phyloP scores from a whole-genome alignment of 169 alveolate genomes.

The Plasmodium knowlesi region DNA sequence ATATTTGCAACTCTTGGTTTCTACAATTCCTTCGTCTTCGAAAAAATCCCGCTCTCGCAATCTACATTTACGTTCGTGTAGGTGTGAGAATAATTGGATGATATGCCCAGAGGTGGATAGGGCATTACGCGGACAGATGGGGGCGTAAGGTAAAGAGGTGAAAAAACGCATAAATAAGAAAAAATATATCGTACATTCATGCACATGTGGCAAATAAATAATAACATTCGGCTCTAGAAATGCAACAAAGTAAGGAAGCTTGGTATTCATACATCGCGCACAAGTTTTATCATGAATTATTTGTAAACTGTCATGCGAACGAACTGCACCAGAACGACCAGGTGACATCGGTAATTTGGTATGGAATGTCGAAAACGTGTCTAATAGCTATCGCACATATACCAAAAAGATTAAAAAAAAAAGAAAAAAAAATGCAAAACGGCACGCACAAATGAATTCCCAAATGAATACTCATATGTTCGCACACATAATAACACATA shows the following conservation, averaged over 20 bases:
- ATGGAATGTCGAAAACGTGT: neutral
- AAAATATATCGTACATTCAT: neutral
- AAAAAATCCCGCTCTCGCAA: conserved; percentile 36
- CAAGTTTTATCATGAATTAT: neutral
- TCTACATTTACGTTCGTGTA: conserved; percentile 1
- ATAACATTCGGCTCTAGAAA: neutral
- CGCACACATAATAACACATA: neutral
- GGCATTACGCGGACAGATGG: neutral
- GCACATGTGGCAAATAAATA: neutral
- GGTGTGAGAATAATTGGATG: neutral
- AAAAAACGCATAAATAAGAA: neutral
- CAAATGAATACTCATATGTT: neutral
- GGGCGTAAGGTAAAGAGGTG: neutral
- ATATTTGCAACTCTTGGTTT: conserved; percentile 10
- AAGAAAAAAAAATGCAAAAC: neutral
- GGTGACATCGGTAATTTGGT: neutral
- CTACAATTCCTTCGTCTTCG: conserved; percentile 19
- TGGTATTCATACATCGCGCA: neutral
- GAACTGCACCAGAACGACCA: neutral
- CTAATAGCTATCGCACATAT: neutral
- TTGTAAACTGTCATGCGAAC: neutral
- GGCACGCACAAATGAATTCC: neutral
- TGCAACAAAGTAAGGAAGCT: neutral
- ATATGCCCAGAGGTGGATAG: neutral
- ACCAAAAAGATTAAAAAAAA: neutral